Evolutionary conservation across 306 rosid species (phyloP).

Genomic region (Begonia peltatifolia): DNA sequence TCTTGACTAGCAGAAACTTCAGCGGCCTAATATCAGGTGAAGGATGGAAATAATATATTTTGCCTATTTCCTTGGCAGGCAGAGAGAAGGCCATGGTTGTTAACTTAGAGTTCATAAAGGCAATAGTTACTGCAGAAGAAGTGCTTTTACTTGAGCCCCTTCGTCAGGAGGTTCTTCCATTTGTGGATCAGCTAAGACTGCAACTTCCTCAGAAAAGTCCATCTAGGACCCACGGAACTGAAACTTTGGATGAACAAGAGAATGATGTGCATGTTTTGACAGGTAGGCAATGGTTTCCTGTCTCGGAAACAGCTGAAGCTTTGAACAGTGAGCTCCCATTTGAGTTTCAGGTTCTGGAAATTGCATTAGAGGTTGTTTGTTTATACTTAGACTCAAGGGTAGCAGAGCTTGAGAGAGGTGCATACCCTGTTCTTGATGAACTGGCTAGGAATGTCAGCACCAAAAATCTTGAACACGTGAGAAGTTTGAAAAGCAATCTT

Average conservation of each 20-base stretch:
- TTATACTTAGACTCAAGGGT: conserved; percentile 61
- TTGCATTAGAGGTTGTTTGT: conserved; percentile 87
- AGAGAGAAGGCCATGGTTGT: conserved; percentile 99
- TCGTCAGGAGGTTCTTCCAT: conserved; percentile 72
- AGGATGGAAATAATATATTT: conserved; percentile 1
- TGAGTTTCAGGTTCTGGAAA: conserved; percentile 94
- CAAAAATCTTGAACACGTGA: conserved; percentile 87
- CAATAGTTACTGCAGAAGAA: conserved; percentile 90
- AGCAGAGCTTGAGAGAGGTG: conserved; percentile 79
- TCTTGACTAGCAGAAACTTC: background rate
- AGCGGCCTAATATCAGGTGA: background rate
- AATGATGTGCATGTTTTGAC: conserved; percentile 31
- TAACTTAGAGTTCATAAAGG: conserved; percentile 76
- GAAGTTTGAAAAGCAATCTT: conserved; percentile 93
- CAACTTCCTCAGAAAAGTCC: conserved; percentile 38
- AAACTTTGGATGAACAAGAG: conserved; percentile 40
- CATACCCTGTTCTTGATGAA: conserved; percentile 90
- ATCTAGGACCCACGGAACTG: conserved; percentile 13
- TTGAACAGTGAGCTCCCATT: conserved; percentile 78
- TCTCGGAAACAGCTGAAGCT: conserved; percentile 48
- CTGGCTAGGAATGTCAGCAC: conserved; percentile 95
- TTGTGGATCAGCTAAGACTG: conserved; percentile 78
- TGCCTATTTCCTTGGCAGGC: conserved; percentile 18
- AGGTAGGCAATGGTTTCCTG: conserved; percentile 42
- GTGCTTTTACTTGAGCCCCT: conserved; percentile 82